phyloP scores from a whole-genome alignment of 306 rosid genomes.

The Prosopis cineraria region DNA sequence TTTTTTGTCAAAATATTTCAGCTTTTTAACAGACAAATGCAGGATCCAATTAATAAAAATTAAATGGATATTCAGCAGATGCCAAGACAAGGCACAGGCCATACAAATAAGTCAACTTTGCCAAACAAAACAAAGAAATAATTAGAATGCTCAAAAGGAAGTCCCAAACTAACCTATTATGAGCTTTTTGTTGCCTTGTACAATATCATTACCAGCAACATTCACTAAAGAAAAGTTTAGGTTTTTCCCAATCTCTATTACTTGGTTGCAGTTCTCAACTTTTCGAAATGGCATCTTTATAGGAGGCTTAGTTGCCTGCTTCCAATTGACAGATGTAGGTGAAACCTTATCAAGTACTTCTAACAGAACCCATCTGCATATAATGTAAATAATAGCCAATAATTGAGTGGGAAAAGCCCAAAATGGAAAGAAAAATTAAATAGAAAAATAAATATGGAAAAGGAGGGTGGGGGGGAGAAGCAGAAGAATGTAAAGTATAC shows the following conservation, averaged over 20 bases:
- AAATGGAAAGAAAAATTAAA: neutral
- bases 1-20: neutral
- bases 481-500: constrained; percentile 47
- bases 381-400: constrained; percentile 37
- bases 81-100: constrained; percentile 9
- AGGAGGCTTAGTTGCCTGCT: constrained; percentile 96
- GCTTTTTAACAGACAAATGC: neutral
- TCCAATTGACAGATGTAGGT: constrained; percentile 92
- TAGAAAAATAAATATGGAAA: constrained; percentile 14
- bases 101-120: constrained; percentile 11
- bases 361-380: constrained; percentile 91
- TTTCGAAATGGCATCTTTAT: constrained; percentile 98
- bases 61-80: constrained; percentile 25
- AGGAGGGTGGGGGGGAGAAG: constrained; percentile 1
- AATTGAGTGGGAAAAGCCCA: constrained; percentile 1
- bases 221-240: constrained; percentile 91
- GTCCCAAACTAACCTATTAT: constrained; percentile 64
- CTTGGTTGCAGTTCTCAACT: constrained; percentile 99
- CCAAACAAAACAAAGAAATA: constrained; percentile 16
- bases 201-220: constrained; percentile 96
- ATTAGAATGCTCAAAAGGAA: constrained; percentile 4
- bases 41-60: constrained; percentile 7
- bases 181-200: constrained; percentile 99
- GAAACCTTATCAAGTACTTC: constrained; percentile 96
- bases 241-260: constrained; percentile 79